Evolutionary conservation across 441 rosid genomes (phyloP).

Genomic region (Hura crepitans): DNA sequence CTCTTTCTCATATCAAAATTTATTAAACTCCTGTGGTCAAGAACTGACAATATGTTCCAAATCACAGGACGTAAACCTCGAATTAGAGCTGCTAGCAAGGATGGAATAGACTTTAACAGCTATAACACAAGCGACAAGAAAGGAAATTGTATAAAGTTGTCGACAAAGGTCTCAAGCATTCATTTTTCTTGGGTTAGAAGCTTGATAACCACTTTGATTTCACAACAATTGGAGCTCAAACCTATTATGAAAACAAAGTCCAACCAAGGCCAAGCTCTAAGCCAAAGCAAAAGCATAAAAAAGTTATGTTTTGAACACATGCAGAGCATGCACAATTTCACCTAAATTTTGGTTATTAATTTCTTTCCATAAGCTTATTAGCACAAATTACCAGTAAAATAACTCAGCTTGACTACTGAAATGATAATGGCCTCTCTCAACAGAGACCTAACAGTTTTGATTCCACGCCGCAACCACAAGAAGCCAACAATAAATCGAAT

Average conservation of each 20-base stretch:
- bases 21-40: neutral
- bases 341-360: neutral
- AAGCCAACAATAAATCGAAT: no score
- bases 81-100: neutral
- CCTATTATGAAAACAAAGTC: neutral
- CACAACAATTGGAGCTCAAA: neutral
- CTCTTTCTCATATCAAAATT: neutral
- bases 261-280: slow-evolving; percentile 1
- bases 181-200: neutral
- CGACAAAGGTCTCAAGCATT: neutral
- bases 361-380: slow-evolving; percentile 2
- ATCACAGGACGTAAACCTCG: neutral
- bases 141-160: slow-evolving; percentile 7
- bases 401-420: no score
- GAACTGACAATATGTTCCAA: neutral
- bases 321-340: neutral
- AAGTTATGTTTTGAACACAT: neutral
- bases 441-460: no score
- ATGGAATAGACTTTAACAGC: no score
- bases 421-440: no score
- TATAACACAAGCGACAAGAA: neutral
- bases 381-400: neutral
- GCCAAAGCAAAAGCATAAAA: neutral
- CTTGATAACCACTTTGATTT: slow-evolving; percentile 3
- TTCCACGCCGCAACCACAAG: no score